These are phyloP conservation scores for Dendrothele bispora DNA, from an alignment of 768 basidiomycete genomes.

Conservation along the genomic window DNA sequence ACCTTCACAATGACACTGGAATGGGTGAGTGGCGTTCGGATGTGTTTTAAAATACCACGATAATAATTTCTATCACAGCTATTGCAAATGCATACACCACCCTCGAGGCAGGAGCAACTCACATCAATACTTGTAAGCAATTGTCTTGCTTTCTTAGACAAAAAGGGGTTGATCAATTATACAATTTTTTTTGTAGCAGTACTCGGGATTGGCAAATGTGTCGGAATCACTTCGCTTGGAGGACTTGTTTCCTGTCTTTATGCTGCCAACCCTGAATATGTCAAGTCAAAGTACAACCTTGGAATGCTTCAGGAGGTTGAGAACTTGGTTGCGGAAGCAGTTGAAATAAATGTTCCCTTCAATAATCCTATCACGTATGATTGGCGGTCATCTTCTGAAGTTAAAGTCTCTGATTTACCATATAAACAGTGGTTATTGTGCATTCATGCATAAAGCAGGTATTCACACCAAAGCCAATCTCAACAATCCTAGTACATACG, in stretches of 20 bases:
- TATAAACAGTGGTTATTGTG: constrained; percentile 86
- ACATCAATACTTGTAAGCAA: constrained; percentile 90
- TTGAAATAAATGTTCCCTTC: constrained; percentile 96
- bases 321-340: constrained; percentile 97
- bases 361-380: constrained; percentile 91
- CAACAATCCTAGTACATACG: constrained; percentile 98
- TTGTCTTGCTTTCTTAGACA: not conserved
- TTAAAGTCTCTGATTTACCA: not conserved
- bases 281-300: constrained; percentile 99
- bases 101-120: constrained; percentile 97
- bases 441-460: constrained; percentile 99
- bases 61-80: constrained; percentile 48
- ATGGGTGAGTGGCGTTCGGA: constrained; percentile 68
- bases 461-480: constrained; percentile 99
- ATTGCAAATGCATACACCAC: constrained; percentile 99
- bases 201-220: constrained; percentile 97
- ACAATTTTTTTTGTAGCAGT: constrained; percentile 52
- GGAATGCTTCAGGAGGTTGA: constrained; percentile 97
- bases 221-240: constrained; percentile 97
- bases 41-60: not conserved
- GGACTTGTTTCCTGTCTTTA: constrained; percentile 96
- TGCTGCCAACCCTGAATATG: constrained; percentile 96
- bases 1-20: constrained; percentile 98
- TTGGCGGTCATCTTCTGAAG: constrained; percentile 13
- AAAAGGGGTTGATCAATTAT: not conserved